These are phyloP conservation scores for Fusarium coicis DNA, from an alignment of 2,329 filamentous ascomycete species.

Conservation along the genomic window DNA sequence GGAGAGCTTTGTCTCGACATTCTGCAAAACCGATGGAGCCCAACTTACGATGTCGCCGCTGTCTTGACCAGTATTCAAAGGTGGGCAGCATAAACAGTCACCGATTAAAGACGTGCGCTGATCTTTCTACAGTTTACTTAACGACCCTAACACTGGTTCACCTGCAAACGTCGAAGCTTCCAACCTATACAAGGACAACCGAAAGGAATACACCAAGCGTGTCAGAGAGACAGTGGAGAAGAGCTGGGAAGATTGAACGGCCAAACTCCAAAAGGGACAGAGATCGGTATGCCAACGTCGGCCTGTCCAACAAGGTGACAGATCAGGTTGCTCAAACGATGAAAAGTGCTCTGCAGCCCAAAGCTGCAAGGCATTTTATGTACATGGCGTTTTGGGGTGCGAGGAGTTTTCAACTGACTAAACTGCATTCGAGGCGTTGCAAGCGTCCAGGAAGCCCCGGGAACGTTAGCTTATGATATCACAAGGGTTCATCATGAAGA, in stretches of 20 bases:
- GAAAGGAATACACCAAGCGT: constrained; percentile 94
- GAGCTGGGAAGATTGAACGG: constrained; percentile 89
- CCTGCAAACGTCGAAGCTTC: constrained; percentile 98
- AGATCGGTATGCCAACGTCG: constrained; percentile 38
- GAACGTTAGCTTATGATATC: constrained; percentile 41
- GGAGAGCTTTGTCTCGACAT: constrained; percentile 98
- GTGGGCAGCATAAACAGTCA: constrained; percentile 56
- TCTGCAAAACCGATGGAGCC: constrained; percentile 97
- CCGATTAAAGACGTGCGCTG: constrained; percentile 32
- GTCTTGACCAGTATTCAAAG: constrained; percentile 98
- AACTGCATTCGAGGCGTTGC: constrained; percentile 48
- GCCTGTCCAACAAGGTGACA: constrained; percentile 28
- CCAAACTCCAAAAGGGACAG: constrained; percentile 14
- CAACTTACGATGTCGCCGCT: constrained; percentile 97
- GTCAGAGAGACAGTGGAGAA: constrained; percentile 98
- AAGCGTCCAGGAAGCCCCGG: constrained; percentile 32
- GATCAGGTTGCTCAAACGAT: constrained; percentile 25
- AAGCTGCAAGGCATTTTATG: constrained; percentile 22
- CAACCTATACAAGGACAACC: constrained; percentile 98
- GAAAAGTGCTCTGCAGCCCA: constrained; percentile 2
- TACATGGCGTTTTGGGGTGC: constrained; percentile 48
- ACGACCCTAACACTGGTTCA: constrained; percentile 98
- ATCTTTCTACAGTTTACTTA: constrained; percentile 76
- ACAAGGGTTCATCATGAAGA: constrained; percentile 38
- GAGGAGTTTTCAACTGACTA: constrained; percentile 44